Base-by-base conservation (phyloP, 768 basidiomycete species). In the Hirschioporus abietinus region DNA sequence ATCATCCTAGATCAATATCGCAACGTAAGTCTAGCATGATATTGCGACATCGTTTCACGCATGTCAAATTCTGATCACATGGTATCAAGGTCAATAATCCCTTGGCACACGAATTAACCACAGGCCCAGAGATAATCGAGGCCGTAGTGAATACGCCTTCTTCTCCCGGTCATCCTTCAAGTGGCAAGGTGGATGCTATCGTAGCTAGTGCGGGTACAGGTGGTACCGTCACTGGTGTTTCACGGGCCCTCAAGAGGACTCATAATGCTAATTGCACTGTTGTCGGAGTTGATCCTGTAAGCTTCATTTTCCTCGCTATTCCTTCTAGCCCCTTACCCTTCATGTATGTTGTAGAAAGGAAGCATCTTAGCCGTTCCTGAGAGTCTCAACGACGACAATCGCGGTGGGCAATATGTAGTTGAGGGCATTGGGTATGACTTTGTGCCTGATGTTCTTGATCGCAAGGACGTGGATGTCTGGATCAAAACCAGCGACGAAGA, bases 361-460 rank as follows among this genome's bases (percentile, higher is more conserved):
- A 97, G 95, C 71, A 85, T 96, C 66, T 87, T 99, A 34, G 95
- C 95, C 0, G 67, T 81, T 34, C 92, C 94, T 0, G 84, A 87
- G 57, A 68, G 73, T 20, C 79, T 95, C 62, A 95, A 95, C 72
- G 74, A 73, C 1, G 78, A 75, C 24, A 84, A 78, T 63, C 76
- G 75, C 58, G 88, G 84, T 10, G 73, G 71, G 27, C 77, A 79
- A 64, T 99, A 98, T 72, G 75, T 88, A 63, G 88, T 98, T 24
- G 97, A 99, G 75, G 97, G 97, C n/a, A 99, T 98, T 65, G 97
- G 97, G 27, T 95, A 95, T 71, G 94, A 96, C 76, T 96, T 96
- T 74, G 74, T 96, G 60, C 96, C 96, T 0, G 85, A 92, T 58
- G 96, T 96, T 1, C 83, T 98, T 57, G 87, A 89, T 42, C 91